Base-by-base conservation (phyloP, 2,329 filamentous ascomycete species). In the Cercospora sesami region DNA sequence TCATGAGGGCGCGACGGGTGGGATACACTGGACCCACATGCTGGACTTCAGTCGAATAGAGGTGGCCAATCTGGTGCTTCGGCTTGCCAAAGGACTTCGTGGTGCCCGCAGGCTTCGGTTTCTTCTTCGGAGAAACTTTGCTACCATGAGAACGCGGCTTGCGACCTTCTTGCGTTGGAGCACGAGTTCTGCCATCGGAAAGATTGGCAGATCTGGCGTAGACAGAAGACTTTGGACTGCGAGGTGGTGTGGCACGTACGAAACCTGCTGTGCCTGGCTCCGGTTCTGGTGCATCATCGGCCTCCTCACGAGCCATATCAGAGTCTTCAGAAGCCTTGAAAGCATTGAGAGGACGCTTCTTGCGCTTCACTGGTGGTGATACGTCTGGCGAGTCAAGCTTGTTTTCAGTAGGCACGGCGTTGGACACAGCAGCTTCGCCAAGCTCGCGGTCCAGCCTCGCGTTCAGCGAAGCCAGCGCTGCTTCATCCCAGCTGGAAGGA, bases 1-100 rank as follows among this genome's bases (percentile, higher is more conserved):
- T 59, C 36, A 76, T 66, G 3, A 76, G 61, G 28, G 68, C 66
- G 39, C 74, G 73, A 18, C 69, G 73, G 45, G 64, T 72, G 0
- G 53, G 10, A 58, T 70, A 76, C 64, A 74, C 42, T 12, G 69
- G 70, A 6, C 73, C 73, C 36, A 73, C 28, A 66, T 75, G 71
- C 0, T 48, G 0, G 55, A 73, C 60, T 26, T 67, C 51, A 5
- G 69, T 53, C 3, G 62, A 53, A 21, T 26, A 45, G 0, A 53
- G 57, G n/a, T 53, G 23, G 36, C 62, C 64, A 7, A 48, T 57
- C 4, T 48, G 33, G n/a, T 55, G 26, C 39, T 64, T 51, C 26
- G 62, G 53, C 23, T 63, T 66, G 60, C 55, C 36, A 14, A 45
- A 23, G 21, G 36, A 65, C 8, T 28, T 60, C 12, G 33, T 60